Conservation (phyloP, 179 eudicot species). For the Silene noctiflora region DNA sequence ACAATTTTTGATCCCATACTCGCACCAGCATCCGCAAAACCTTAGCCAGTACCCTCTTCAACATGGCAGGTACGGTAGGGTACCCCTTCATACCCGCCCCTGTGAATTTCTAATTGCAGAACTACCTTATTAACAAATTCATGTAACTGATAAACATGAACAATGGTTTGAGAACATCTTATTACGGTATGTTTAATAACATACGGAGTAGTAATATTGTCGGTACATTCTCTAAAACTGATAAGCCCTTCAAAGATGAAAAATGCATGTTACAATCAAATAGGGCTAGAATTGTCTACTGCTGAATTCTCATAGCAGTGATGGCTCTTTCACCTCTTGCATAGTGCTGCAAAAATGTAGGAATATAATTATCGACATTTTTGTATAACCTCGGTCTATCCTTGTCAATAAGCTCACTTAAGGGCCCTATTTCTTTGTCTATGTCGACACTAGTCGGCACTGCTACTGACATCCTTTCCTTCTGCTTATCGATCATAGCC, state of each 20-base stretch:
- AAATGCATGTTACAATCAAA: neutral
- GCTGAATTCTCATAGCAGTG: conserved; percentile 21
- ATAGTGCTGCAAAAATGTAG: conserved; percentile 17
- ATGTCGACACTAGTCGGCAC: conserved; percentile 23
- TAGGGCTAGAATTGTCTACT: neutral
- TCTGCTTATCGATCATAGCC: conserved; percentile 39
- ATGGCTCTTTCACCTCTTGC: conserved; percentile 29
- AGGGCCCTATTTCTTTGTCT: conserved; percentile 39
- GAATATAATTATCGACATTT: conserved; percentile 30
- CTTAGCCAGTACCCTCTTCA: too few species aligned
- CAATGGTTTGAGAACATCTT: too few species aligned
- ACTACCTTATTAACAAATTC: too few species aligned
- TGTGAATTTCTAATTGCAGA: too few species aligned
- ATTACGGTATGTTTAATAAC: too few species aligned
- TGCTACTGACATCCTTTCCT: conserved; percentile 44
- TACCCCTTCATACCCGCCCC: too few species aligned
- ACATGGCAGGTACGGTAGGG: too few species aligned
- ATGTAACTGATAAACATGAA: too few species aligned
- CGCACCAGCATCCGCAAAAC: too few species aligned
- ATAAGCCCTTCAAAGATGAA: too few species aligned
- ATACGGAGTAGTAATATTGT: too few species aligned
- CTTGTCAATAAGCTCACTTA: conserved; percentile 27
- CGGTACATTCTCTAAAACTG: neutral
- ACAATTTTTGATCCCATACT: too few species aligned
- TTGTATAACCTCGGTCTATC: conserved; percentile 37